Evolutionary conservation across 225 moss, liverwort and hornwort species (phyloP).

Genomic region (Thuidium tamariscinum): DNA sequence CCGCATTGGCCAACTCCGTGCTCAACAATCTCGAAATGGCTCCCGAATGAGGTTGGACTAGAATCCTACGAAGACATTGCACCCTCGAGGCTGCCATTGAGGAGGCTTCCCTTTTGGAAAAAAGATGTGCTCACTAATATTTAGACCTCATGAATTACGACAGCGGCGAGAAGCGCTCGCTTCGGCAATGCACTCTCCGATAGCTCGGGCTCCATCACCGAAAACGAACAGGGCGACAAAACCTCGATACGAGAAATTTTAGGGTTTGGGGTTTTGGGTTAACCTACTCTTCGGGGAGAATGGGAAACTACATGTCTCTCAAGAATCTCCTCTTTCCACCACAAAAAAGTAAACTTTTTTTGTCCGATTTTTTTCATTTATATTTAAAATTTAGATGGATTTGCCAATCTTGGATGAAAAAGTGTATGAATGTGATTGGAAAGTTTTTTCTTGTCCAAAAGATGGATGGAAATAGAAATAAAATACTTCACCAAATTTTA

Average conservation of each 20-base stretch:
- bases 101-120: not conserved
- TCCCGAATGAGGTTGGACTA: not conserved
- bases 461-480: no score
- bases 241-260: not conserved
- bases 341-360: no score
- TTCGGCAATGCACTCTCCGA: not conserved
- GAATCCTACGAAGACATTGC: conserved; percentile 11
- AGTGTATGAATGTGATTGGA: no score
- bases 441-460: no score
- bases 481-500: no score
- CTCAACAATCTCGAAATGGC: not conserved
- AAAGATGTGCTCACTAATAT: not conserved
- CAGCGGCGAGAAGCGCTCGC: not conserved
- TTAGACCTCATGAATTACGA: not conserved
- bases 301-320: no score
- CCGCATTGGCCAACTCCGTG: not conserved
- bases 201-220: not conserved
- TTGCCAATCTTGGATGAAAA: no score
- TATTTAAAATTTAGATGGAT: no score
- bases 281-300: no score
- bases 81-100: conserved; percentile 19
- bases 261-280: not conserved
- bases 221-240: not conserved
- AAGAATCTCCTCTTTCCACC: no score
- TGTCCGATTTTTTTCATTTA: no score